Percentiles rank a stretch among this genome's conserved stretches.
phyloP scores from a whole-genome alignment of 2,329 filamentous ascomycete species.

The Apiospora marii region DNA sequence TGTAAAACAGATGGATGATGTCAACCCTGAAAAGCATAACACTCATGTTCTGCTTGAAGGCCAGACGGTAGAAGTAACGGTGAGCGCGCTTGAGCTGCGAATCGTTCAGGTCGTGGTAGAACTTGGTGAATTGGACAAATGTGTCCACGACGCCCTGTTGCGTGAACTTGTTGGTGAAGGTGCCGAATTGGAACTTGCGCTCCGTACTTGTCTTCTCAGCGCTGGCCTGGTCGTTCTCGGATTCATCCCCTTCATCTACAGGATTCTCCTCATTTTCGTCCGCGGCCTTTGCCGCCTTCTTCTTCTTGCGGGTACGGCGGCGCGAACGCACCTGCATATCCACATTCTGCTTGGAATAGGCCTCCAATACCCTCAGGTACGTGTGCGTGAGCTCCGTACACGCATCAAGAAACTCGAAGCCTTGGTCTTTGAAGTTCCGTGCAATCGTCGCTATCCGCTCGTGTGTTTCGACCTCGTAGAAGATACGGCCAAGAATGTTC shows the following conservation, averaged over 20 bases:
- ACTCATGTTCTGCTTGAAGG: slow-evolving; percentile 92
- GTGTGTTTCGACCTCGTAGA: slow-evolving; percentile 96
- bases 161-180: slow-evolving; percentile 82
- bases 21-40: slow-evolving; percentile 91
- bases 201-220: slow-evolving; percentile 79
- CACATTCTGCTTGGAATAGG: slow-evolving; percentile 92
- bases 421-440: slow-evolving; percentile 89
- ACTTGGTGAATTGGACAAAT: slow-evolving; percentile 80
- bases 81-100: slow-evolving; percentile 90
- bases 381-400: slow-evolving; percentile 91
- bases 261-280: slow-evolving; percentile 54
- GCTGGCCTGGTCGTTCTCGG: slow-evolving; percentile 73
- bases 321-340: slow-evolving; percentile 92
- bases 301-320: slow-evolving; percentile 75
- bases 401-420: slow-evolving; percentile 91
- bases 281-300: slow-evolving; percentile 64
- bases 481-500: slow-evolving; percentile 96
- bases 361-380: slow-evolving; percentile 89
- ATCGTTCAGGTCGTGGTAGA: slow-evolving; percentile 80
- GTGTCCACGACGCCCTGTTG: slow-evolving; percentile 88
- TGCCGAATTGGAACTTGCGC: slow-evolving; percentile 91
- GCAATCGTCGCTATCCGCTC: slow-evolving; percentile 84
- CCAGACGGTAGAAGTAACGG: slow-evolving; percentile 91
- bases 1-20: slow-evolving; percentile 86
- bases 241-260: slow-evolving; percentile 71